Evolutionary conservation across 2,329 filamentous ascomycete genomes (phyloP).

Genomic region (Xylaria sp.): DNA sequence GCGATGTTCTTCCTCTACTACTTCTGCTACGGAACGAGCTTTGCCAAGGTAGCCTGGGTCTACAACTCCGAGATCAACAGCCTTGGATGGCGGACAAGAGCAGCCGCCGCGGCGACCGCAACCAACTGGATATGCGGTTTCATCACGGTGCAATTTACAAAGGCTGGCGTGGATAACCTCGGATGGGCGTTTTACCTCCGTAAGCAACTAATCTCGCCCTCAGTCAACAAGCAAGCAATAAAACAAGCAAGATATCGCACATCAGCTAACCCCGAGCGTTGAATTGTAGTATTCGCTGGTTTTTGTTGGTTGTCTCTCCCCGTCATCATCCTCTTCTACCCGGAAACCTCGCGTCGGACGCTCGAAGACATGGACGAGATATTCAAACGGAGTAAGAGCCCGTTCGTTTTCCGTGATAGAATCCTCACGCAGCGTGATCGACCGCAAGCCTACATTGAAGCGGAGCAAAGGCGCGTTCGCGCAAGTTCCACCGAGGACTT

Average conservation of each 20-base stretch:
- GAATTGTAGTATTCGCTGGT: constrained; percentile 51
- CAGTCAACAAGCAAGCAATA: constrained; percentile 39
- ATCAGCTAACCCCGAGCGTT: background rate
- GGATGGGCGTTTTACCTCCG: constrained; percentile 50
- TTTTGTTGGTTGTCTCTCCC: constrained; percentile 42
- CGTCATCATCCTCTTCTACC: constrained; percentile 52
- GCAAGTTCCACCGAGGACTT: background rate
- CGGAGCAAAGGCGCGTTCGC: constrained; percentile 37
- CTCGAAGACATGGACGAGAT: constrained; percentile 54
- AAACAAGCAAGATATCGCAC: no score
- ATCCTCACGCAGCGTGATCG: constrained; percentile 41
- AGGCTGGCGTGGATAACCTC: constrained; percentile 43
- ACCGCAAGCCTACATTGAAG: constrained; percentile 41
- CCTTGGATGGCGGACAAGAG: constrained; percentile 40
- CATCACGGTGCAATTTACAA: constrained; percentile 40
- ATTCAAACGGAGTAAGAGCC: constrained; percentile 37
- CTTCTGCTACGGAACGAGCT: constrained; percentile 34
- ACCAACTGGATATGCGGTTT: constrained; percentile 41
- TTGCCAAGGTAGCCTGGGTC: constrained; percentile 24
- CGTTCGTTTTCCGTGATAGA: constrained; percentile 39
- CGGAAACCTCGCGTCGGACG: constrained; percentile 49
- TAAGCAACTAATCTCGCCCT: constrained; percentile 5
- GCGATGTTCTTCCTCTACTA: constrained; percentile 39
- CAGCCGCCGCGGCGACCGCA: constrained; percentile 38
- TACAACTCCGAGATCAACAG: constrained; percentile 40